Evolutionary conservation across 2,329 filamentous ascomycete species (phyloP).

Genomic region (Alternaria conjuncta): DNA sequence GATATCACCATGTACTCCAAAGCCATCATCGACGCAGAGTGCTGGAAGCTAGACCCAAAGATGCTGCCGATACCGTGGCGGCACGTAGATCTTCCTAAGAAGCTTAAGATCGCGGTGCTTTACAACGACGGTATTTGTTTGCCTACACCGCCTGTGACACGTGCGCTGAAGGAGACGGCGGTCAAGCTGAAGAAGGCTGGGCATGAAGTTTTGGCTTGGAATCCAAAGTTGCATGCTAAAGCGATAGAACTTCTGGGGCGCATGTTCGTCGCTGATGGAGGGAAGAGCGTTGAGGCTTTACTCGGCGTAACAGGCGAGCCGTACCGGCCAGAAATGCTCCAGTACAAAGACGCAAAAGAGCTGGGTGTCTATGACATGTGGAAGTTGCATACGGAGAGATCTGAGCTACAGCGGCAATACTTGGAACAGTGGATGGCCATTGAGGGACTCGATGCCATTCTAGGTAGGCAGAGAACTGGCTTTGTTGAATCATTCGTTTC

Average conservation of each 20-base stretch:
- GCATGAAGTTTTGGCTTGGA: slow-evolving; percentile 64
- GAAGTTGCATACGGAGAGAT: slow-evolving; percentile 57
- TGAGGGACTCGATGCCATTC: slow-evolving; percentile 53
- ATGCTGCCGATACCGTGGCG: slow-evolving; percentile 63
- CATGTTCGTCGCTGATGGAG: slow-evolving; percentile 61
- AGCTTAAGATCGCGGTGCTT: slow-evolving; percentile 66
- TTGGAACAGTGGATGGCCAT: slow-evolving; percentile 54
- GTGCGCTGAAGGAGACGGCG: slow-evolving; percentile 63
- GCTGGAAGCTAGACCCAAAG: slow-evolving; percentile 61
- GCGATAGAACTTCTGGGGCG: slow-evolving; percentile 57
- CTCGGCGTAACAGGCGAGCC: slow-evolving; percentile 53
- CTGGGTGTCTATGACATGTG: slow-evolving; percentile 56
- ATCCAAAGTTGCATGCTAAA: slow-evolving; percentile 60
- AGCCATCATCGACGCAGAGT: slow-evolving; percentile 52
- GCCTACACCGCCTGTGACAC: slow-evolving; percentile 60
- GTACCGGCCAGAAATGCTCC: slow-evolving; percentile 57
- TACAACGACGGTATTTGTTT: slow-evolving; percentile 58
- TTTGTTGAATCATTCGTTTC: neutral
- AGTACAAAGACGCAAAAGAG: slow-evolving; percentile 53
- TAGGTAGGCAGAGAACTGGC: slow-evolving; percentile 29
- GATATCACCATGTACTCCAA: slow-evolving; percentile 57
- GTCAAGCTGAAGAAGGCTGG: slow-evolving; percentile 59
- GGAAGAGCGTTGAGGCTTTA: slow-evolving; percentile 53
- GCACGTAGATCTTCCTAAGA: slow-evolving; percentile 50
- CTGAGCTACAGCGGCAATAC: slow-evolving; percentile 51